phyloP scores from a whole-genome alignment of 805 yeast species.

The Saturnispora hagleri region DNA sequence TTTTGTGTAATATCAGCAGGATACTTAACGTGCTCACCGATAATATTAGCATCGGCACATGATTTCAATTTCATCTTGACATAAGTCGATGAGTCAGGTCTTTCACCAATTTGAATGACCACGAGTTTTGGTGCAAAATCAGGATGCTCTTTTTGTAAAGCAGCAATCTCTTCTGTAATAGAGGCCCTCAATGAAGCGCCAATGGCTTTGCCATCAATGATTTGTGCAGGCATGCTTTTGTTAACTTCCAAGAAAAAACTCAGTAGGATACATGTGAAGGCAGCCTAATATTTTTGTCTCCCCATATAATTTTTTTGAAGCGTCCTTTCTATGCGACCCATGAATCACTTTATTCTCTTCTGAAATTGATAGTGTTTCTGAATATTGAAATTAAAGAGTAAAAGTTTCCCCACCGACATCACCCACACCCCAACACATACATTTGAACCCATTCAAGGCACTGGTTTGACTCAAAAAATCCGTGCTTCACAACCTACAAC shows the following conservation, averaged over 20 bases:
- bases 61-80: conserved; percentile 89
- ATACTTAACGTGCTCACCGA: conserved; percentile 55
- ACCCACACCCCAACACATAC: not conserved
- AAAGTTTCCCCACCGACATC: not conserved
- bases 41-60: conserved; percentile 72
- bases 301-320: not conserved
- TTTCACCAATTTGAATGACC: conserved; percentile 80
- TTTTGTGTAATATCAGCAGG: conserved; percentile 54
- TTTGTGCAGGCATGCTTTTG: conserved; percentile 23
- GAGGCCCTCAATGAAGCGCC: conserved; percentile 38
- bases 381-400: not conserved
- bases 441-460: not conserved
- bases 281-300: not conserved
- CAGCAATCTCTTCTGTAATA: conserved; percentile 41
- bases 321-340: not conserved
- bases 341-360: not conserved
- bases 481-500: not conserved
- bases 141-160: conserved; percentile 33
- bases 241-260: not conserved
- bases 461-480: not conserved
- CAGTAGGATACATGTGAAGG: not conserved
- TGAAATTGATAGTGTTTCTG: not conserved
- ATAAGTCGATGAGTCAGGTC: conserved; percentile 88
- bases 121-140: conserved; percentile 68
- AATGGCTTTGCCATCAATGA: conserved; percentile 55